Conservation (phyloP, 352 stramenopile species). For the Elongisporangium senticosum region DNA sequence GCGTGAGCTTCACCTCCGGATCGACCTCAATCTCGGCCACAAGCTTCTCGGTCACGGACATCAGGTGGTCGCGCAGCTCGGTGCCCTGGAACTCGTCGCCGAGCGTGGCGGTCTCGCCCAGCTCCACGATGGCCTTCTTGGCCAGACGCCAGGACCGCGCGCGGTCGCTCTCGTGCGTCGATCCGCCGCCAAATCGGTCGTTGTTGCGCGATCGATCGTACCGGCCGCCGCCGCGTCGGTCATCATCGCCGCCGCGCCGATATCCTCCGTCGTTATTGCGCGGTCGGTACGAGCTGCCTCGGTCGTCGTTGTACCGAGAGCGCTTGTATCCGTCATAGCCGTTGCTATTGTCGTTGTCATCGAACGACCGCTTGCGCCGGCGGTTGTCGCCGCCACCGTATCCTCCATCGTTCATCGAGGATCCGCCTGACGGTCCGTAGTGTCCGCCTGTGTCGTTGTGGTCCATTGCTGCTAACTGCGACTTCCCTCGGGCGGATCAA, state of each 20-base stretch:
- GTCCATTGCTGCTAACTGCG: background rate
- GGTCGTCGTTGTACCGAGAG: conserved; percentile 42
- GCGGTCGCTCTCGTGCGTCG: conserved; percentile 49
- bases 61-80: conserved; percentile 41
- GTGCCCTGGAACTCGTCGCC: conserved; percentile 24
- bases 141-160: conserved; percentile 62
- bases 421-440: background rate
- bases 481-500: background rate
- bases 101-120: conserved; percentile 34
- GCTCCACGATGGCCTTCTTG: conserved; percentile 71
- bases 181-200: conserved; percentile 14
- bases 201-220: conserved; percentile 23
- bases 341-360: conserved; percentile 36
- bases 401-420: background rate
- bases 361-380: conserved; percentile 57
- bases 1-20: conserved; percentile 50
- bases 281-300: conserved; percentile 18
- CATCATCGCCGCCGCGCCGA: conserved; percentile 16
- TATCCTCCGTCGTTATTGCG: conserved; percentile 15
- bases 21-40: conserved; percentile 47
- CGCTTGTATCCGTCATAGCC: conserved; percentile 49
- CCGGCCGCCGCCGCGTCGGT: conserved; percentile 24
- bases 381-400: conserved; percentile 19
- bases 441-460: background rate
- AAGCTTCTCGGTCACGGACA: conserved; percentile 32